These are phyloP conservation scores for Gossypium anomalum DNA, from an alignment of 345 rosid genomes.

Conservation along the genomic window DNA sequence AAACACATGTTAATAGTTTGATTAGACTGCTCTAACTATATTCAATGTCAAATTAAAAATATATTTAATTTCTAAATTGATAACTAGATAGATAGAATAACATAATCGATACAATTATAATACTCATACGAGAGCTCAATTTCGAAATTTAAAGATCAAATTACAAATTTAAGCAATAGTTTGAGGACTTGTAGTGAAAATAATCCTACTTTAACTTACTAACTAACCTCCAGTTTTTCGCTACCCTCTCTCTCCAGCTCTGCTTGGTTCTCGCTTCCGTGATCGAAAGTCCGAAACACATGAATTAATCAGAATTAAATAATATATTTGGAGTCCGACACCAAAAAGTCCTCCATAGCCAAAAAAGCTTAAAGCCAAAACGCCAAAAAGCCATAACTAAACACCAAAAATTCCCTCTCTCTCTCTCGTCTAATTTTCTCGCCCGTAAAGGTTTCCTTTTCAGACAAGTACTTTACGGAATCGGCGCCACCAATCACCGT, in stretches of 20 bases:
- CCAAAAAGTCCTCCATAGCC: background rate
- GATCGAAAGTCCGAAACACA: background rate
- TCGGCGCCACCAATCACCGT: background rate
- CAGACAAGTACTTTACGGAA: background rate
- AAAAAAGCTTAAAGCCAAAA: background rate
- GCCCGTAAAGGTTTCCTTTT: background rate
- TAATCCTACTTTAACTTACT: too few species aligned
- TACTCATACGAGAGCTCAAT: too few species aligned
- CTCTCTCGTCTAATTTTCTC: background rate
- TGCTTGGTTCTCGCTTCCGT: background rate
- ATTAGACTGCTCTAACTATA: too few species aligned
- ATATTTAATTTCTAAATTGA: too few species aligned
- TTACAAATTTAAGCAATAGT: too few species aligned
- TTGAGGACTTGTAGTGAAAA: too few species aligned
- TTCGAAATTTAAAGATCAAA: too few species aligned
- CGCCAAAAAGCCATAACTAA: background rate
- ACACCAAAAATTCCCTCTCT: background rate
- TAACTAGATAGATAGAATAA: too few species aligned
- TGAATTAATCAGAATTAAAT: conserved; percentile 1
- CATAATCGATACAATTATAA: too few species aligned
- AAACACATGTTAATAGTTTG: too few species aligned
- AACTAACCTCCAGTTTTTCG: too few species aligned
- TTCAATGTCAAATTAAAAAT: too few species aligned
- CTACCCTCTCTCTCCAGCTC: background rate
- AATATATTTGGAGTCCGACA: conserved; percentile 7